Evolutionary conservation across 169 alveolate genomes (phyloP), one percentile per base, ranked within the genome.

Genomic region (Eimeria necatrix): DNA sequence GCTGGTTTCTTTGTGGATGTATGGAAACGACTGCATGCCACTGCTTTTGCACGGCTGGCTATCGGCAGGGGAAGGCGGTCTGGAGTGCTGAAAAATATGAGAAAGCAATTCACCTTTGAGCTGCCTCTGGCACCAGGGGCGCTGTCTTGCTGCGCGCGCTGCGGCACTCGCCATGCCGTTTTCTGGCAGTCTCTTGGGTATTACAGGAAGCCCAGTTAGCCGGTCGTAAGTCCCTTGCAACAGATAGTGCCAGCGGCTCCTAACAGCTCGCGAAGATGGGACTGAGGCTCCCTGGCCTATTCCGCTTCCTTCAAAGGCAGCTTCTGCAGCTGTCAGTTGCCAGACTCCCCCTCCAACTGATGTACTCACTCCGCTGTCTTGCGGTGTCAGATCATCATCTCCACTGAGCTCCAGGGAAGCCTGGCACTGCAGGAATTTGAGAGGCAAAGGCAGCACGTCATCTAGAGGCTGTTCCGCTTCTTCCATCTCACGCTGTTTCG

Each of bases 131-230:
- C 89, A 80, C 89, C 89, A 80, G 51, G 89, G 71, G 10, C 89
- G 46, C 71, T 80, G 89, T 9, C 71, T 48, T 4, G 89, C 89
- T 14, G 89, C n/a, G 10, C 89, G 32, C 12, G 89, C 89, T 6
- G 71, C 89, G 16, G 89, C 89, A 80, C 89, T 80, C 5, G 89
- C 89, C 12, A 48, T 80, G 60, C 49, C 70, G n/a, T 80, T 80
- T 51, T 80, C 71, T 8, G 89, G 89, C 41, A 49, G 1, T 22
- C 89, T 16, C 32, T 52, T 80, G 89, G 46, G 46, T 0, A 80
- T 52, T 8, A 80, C 26, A 4, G 68, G 89, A n/a, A 80, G 89
- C 4, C 71, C 71, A 2, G 89, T 80, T 5, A 12, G 89, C 49
- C 71, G 32, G 10, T 80, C 89, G 32, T 51, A 16, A 41, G 46